Percentiles rank a stretch among this genome's conserved stretches.
phyloP scores from a whole-genome alignment of 805 yeast genomes.

The Hanseniaspora vineae region DNA sequence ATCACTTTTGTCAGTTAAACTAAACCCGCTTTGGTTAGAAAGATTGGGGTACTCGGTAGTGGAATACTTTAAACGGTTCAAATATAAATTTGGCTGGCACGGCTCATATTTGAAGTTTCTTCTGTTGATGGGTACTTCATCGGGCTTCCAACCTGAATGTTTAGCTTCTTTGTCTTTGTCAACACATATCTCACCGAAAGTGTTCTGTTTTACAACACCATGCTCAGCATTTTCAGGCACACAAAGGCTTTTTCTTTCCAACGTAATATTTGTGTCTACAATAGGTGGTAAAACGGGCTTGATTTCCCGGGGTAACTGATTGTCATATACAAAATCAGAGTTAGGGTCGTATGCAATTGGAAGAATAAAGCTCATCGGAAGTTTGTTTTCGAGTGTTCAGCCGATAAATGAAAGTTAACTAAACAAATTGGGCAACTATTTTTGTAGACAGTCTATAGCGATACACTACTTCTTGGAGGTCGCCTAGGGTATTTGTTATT shows the following conservation, averaged over 20 bases:
- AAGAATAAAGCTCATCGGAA: too few species aligned
- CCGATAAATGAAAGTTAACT: too few species aligned
- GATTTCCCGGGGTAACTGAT: background rate
- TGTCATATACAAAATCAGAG: too few species aligned
- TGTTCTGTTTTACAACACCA: background rate
- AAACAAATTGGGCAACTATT: too few species aligned
- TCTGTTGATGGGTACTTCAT: slow-evolving; percentile 45
- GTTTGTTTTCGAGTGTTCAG: too few species aligned
- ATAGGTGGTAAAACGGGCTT: background rate
- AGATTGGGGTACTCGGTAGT: slow-evolving; percentile 54
- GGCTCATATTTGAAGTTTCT: slow-evolving; percentile 73
- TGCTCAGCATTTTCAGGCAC: background rate
- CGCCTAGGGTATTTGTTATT: too few species aligned
- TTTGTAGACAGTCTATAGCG: too few species aligned
- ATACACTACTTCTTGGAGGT: too few species aligned
- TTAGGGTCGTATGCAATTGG: too few species aligned
- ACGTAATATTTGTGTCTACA: background rate
- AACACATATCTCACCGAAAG: background rate
- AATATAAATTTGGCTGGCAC: slow-evolving; percentile 56
- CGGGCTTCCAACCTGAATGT: background rate
- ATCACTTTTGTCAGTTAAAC: slow-evolving; percentile 1
- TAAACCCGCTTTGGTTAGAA: background rate
- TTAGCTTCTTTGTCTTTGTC: background rate
- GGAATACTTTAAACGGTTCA: slow-evolving; percentile 46
- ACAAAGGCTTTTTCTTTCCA: too few species aligned